Base-by-base conservation (phyloP, 2,329 filamentous ascomycete species). In the Colletotrichum aenigma region DNA sequence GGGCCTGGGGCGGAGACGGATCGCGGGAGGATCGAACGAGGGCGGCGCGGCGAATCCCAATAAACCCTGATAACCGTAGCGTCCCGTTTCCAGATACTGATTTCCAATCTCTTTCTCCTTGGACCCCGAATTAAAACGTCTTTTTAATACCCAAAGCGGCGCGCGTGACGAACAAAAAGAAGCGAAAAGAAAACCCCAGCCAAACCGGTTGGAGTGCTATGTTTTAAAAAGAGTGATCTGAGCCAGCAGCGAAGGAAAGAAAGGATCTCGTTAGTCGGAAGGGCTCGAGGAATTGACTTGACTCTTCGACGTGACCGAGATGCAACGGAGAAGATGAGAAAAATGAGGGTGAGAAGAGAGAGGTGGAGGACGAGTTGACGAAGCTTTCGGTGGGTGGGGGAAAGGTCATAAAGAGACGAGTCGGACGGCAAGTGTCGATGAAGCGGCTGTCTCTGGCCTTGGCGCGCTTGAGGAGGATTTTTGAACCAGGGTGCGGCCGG, bases 241-340 rank as follows among this genome's bases (percentile, higher is more conserved):
- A 91, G 86, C 90, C 90, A 92, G 91, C 90, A 91, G 90, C 84
- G 78, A 79, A 83, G 81, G 83, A 87, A 86, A 83, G 81, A 83
- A 85, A 83, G 81, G 77, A 79, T 80, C 80, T 80, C 82, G 80
- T 74, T 58, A 83, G 80, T 81, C 81, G 81, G 79, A 83, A 69
- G 69, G 82, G 81, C 83, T 82, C 80, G 80, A 79, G 78, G 80
- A 28, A 77, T 80, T 79, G 81, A 81, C 81, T 83, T 83, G 81
- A 84, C 84, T 85, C 84, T 87, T 87, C 85, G 83, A 85, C 85
- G 85, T 86, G 83, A 83, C 84, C 85, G 84, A 83, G 79, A 83
- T 80, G 78, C 78, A 78, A 81, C 60, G 79, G 78, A 78, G 81
- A 78, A 78, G 80, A 81, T 81, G 80, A 82, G 79, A 78, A 81